Evolutionary conservation across 805 yeast genomes (phyloP).

Genomic region (Metschnikowia chrysomelidarum): DNA sequence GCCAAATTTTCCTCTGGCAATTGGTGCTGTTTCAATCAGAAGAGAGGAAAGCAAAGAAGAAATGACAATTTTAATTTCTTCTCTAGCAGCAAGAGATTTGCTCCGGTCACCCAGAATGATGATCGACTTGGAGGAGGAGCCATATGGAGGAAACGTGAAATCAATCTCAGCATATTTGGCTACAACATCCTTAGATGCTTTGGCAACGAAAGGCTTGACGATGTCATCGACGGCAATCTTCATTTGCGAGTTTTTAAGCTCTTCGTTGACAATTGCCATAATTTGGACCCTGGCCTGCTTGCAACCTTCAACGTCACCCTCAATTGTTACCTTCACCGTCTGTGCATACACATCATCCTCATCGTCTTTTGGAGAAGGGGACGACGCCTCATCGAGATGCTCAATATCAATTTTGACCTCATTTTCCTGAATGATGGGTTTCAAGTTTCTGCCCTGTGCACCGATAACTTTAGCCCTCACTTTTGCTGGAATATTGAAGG

Average conservation of each 20-base stretch:
- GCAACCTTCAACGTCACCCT: conserved; percentile 85
- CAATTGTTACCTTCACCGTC: conserved; percentile 59
- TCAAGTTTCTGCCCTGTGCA: conserved; percentile 76
- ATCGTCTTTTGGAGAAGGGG: conserved; percentile 26
- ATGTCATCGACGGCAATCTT: conserved; percentile 45
- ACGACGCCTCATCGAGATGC: conserved; percentile 22
- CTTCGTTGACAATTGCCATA: conserved; percentile 68
- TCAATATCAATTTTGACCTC: conserved; percentile 73
- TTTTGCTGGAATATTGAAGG: conserved; percentile 70
- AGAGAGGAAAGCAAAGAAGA: conserved; percentile 45
- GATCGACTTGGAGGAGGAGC: conserved; percentile 40
- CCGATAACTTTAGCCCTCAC: conserved; percentile 83
- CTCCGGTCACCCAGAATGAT: conserved; percentile 71
- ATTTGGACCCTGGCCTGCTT: conserved; percentile 69
- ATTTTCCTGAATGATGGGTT: conserved; percentile 69
- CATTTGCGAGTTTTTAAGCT: conserved; percentile 57
- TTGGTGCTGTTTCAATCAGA: conserved; percentile 52
- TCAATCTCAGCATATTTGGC: conserved; percentile 27
- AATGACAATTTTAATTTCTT: conserved; percentile 46
- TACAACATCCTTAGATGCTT: conserved; percentile 27
- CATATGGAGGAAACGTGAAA: conserved; percentile 34
- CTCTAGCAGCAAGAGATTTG: conserved; percentile 54
- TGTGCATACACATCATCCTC: conserved; percentile 58
- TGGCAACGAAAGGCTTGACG: conserved; percentile 28
- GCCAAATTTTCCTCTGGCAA: conserved; percentile 69